Evolutionary conservation across 2,329 filamentous ascomycete species (phyloP).

Genomic region (Aspergillus sergii): DNA sequence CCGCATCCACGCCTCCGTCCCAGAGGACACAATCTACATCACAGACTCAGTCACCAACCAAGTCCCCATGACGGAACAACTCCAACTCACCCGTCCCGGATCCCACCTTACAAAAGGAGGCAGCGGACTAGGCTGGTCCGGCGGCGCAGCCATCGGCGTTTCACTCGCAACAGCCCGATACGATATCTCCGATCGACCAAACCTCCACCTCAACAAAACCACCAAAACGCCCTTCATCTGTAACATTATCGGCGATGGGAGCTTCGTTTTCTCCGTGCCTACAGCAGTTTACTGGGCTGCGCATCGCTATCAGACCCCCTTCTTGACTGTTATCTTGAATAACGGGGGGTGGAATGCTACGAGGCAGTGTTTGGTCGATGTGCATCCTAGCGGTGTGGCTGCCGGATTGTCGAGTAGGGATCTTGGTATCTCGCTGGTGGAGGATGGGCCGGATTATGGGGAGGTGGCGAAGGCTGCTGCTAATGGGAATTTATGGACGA

Average conservation of each 20-base stretch:
- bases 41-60: constrained; percentile 15
- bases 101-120: constrained; percentile 67
- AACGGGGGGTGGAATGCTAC: constrained; percentile 64
- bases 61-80: constrained; percentile 11
- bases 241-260: constrained; percentile 62
- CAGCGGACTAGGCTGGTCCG: constrained; percentile 77
- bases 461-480: constrained; percentile 24
- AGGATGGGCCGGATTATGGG: constrained; percentile 24
- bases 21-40: constrained; percentile 8
- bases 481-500: constrained; percentile 24
- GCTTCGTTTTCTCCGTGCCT: constrained; percentile 65
- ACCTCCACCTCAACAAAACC: neutral
- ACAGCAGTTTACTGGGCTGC: constrained; percentile 69
- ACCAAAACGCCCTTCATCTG: neutral
- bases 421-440: constrained; percentile 23
- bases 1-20: constrained; percentile 7
- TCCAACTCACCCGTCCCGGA: constrained; percentile 10
- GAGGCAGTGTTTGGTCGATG: constrained; percentile 22
- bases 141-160: constrained; percentile 71
- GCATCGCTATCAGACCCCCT: constrained; percentile 63
- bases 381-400: constrained; percentile 23
- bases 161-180: constrained; percentile 60
- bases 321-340: constrained; percentile 67
- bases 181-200: constrained; percentile 6
- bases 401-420: constrained; percentile 17